Base-by-base conservation (phyloP, 2,329 filamentous ascomycete genomes). In the Neonectria neomacrospora region DNA sequence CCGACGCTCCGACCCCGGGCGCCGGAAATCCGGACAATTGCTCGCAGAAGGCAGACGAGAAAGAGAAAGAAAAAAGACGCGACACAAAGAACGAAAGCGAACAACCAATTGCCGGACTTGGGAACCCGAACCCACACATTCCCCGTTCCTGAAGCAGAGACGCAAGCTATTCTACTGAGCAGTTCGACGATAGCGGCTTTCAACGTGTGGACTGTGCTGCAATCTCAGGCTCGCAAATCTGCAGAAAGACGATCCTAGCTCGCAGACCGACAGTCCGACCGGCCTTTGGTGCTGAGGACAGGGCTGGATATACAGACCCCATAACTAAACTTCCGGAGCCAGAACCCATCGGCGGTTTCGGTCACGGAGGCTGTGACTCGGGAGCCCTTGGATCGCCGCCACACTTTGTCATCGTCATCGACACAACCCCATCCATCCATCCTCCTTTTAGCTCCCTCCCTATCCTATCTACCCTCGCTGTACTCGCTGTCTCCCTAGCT, bases 321-420 rank as follows among this genome's bases (percentile, higher is more conserved):
- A n/a, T n/a, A n/a, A n/a, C n/a, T n/a, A n/a, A 47, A 61, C 55
- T 18, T 20, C 39, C 39, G 30, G 28, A 53, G 20, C 16, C 18
- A 55, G 16, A 47, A 41, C n/a, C 48, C 45, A 45, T 50, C 58
- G 44, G 20, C 53, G 34, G 20, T 47, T 14, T 28, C 16, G 16
- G 42, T 45, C 23, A 20, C 37, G 54, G 47, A 47, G 48, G n/a
- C 39, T 51, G 44, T 56, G 58, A 56, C 59, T 61, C 45, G 44
- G 18, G 45, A 32, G 26, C 44, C 51, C 45, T 54, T 58, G 41
- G 59, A 67, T 65, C 65, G 65, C 66, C 66, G 60, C 66, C 48
- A 30, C 57, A 12, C 8, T 54, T 68, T 72, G 67, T 71, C 69
- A 72, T 71, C 69, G 69, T 72, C 69, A 71, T 71, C 57, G 69